A percentile compares a stretch with the other conserved stretches of the same genome.
Conservation (phyloP, 148 eudicot species). For the Vaccinium macrocarpon region DNA sequence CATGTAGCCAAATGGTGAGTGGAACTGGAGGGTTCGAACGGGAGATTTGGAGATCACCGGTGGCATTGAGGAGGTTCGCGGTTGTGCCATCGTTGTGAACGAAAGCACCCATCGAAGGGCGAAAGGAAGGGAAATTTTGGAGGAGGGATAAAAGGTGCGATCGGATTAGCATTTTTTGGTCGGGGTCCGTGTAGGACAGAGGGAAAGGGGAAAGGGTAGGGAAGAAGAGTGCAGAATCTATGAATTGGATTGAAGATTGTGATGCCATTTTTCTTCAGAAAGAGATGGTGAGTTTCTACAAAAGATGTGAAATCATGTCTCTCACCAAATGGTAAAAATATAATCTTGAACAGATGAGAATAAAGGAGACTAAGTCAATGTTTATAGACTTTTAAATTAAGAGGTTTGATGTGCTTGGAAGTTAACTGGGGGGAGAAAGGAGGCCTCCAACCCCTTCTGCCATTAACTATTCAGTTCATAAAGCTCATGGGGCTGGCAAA, state of each 20-base stretch:
- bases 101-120: slow-evolving; percentile 31
- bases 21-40: slow-evolving; percentile 21
- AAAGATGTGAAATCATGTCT: not conserved
- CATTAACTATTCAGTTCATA: not conserved
- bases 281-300: not conserved
- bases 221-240: slow-evolving; percentile 40
- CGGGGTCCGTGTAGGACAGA: slow-evolving; percentile 44
- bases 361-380: slow-evolving; percentile 18
- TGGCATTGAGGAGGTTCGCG: slow-evolving; percentile 33
- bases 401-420: not conserved
- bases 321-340: not conserved
- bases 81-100: slow-evolving; percentile 40
- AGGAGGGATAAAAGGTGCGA: slow-evolving; percentile 37
- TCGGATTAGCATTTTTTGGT: slow-evolving; percentile 48
- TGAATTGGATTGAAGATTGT: slow-evolving; percentile 29
- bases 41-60: slow-evolving; percentile 34
- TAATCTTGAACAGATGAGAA: not conserved
- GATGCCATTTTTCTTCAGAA: slow-evolving; percentile 19
- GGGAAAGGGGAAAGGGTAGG: slow-evolving; percentile 11
- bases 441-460: not conserved
- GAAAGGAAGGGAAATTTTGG: slow-evolving; percentile 35
- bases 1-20: slow-evolving; percentile 50
- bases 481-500: too few relatives aligned
- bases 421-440: not conserved
- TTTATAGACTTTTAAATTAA: not conserved